Evolutionary conservation across 495 filamentous ascomycete genomes (phyloP).

Genomic region (Neurospora sp.): DNA sequence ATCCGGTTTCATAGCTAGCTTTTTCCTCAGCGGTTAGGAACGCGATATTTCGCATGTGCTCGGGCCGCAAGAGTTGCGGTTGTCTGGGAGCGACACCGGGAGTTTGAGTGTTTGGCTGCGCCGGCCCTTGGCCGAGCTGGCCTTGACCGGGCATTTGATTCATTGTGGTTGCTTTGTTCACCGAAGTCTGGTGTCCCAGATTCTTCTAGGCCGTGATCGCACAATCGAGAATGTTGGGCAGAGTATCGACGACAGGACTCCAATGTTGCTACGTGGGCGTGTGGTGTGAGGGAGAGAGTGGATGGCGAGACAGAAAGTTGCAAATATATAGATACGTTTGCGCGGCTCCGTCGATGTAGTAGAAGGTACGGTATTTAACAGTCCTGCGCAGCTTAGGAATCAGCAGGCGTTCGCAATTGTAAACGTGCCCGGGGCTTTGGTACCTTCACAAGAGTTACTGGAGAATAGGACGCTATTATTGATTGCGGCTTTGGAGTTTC

Average conservation of each 20-base stretch:
- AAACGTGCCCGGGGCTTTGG: background rate
- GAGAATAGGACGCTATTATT: background rate
- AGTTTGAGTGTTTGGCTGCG: slow-evolving; percentile 2
- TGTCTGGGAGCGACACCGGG: slow-evolving; percentile 1
- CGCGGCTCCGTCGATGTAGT: background rate
- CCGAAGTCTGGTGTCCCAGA: background rate
- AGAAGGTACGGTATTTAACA: background rate
- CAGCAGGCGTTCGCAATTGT: background rate
- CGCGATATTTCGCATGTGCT: slow-evolving; percentile 35
- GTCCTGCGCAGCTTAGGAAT: background rate
- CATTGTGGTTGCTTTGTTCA: slow-evolving; percentile 9
- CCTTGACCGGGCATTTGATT: slow-evolving; percentile 26
- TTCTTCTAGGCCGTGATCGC: background rate
- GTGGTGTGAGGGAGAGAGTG: background rate
- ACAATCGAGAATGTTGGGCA: background rate
- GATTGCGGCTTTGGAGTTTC: background rate
- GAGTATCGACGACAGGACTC: background rate
- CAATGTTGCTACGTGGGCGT: background rate
- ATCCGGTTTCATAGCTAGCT: slow-evolving; percentile 52
- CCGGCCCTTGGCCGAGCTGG: slow-evolving; percentile 16
- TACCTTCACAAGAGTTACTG: background rate
- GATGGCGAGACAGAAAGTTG: background rate
- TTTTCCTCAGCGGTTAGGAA: slow-evolving; percentile 50
- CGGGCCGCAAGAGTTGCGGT: slow-evolving; percentile 22
- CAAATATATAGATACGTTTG: background rate